These are phyloP conservation scores for Antonospora locustae DNA, from an alignment of 371 early-diverging fungal species.

Conservation along the genomic window DNA sequence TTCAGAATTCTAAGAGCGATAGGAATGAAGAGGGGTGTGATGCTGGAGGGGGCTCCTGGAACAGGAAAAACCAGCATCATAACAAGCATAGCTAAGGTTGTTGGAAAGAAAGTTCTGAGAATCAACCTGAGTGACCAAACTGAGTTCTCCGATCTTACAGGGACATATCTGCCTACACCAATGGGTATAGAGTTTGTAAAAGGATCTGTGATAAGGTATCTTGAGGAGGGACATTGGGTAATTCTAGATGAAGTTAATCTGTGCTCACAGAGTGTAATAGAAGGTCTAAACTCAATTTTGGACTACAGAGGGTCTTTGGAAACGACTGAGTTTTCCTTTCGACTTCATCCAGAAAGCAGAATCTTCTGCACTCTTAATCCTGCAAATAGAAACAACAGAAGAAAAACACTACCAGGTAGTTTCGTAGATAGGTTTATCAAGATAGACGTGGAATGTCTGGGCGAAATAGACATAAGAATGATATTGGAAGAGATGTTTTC, in stretches of 20 bases:
- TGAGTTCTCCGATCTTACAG: constrained; percentile 93
- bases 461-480: constrained; percentile 31
- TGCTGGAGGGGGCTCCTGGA: constrained; percentile 88
- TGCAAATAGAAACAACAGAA: constrained; percentile 78
- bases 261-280: constrained; percentile 91
- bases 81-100: constrained; percentile 64
- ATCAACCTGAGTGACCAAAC: constrained; percentile 97
- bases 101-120: constrained; percentile 69
- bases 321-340: constrained; percentile 75
- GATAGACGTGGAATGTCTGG: constrained; percentile 64
- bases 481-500: constrained; percentile 31
- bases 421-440: constrained; percentile 91
- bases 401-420: constrained; percentile 89
- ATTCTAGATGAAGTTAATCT: constrained; percentile 95
- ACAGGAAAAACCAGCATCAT: constrained; percentile 92
- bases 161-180: constrained; percentile 54
- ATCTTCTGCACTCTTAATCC: constrained; percentile 98
- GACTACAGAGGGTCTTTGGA: constrained; percentile 88
- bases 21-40: constrained; percentile 66
- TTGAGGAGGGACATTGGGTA: constrained; percentile 88
- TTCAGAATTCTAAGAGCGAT: constrained; percentile 76
- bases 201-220: constrained; percentile 80
- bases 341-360: constrained; percentile 63
- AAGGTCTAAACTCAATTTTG: constrained; percentile 92
- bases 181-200: constrained; percentile 52